Evolutionary conservation across 176 grass and related monocot genomes (phyloP).

Genomic region (Stipa capillata): DNA sequence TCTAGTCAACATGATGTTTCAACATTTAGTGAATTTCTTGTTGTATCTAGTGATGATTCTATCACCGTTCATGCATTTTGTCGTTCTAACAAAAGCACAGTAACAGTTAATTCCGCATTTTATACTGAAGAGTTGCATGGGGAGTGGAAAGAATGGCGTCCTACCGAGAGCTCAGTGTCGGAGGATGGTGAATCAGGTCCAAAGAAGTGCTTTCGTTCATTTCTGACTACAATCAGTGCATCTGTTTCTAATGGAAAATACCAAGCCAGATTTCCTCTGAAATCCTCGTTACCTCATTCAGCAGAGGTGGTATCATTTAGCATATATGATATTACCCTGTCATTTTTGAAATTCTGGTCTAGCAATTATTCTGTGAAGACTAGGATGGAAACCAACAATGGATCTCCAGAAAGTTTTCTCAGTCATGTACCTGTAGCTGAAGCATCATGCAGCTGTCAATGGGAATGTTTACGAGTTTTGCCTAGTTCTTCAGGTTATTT

Average conservation of each 20-base stretch:
- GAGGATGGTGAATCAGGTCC: constrained; percentile 28
- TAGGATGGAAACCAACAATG: constrained; percentile 7
- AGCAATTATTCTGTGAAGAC: constrained; percentile 1
- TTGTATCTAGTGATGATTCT: constrained; percentile 49
- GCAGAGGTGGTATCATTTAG: constrained; percentile 77
- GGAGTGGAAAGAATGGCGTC: constrained; percentile 72
- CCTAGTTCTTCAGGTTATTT: constrained; percentile 66
- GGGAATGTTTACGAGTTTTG: constrained; percentile 63
- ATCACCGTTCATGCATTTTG: constrained; percentile 77
- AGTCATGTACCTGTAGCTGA: constrained; percentile 25
- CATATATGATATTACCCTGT: constrained; percentile 56
- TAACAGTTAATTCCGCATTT: constrained; percentile 26
- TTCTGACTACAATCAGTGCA: constrained; percentile 41
- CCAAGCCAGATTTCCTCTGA: constrained; percentile 56
- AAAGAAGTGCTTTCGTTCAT: constrained; percentile 56
- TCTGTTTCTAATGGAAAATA: constrained; percentile 62
- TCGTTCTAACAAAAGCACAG: constrained; percentile 26
- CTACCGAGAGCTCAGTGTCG: constrained; percentile 20
- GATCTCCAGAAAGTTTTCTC: constrained; percentile 1
- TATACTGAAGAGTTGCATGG: constrained; percentile 46
- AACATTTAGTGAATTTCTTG: constrained; percentile 73
- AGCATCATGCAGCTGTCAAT: constrained; percentile 40
- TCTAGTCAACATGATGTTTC: constrained; percentile 45
- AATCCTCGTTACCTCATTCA: constrained; percentile 56
- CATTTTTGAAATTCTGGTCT: constrained; percentile 54